Conservation (phyloP, 257 asterid genomes). For the Jacaranda copaia region DNA sequence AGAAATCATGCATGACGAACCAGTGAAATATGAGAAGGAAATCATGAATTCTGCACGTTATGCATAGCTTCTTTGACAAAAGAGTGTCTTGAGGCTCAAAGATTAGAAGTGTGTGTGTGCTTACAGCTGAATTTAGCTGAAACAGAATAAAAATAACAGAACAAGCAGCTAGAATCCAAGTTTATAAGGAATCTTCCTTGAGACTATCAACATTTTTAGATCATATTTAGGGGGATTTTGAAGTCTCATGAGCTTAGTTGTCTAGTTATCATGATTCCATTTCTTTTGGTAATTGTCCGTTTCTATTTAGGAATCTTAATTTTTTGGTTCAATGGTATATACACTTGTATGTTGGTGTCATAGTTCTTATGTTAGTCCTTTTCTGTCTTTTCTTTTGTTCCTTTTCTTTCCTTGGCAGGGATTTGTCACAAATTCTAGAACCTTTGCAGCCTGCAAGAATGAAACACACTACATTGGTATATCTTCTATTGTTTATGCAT, state of each 20-base stretch:
- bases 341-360: neutral
- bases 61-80: neutral
- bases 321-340: neutral
- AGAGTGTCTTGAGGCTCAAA: neutral
- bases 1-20: no score
- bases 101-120: neutral
- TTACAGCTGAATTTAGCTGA: neutral
- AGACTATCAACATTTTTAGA: neutral
- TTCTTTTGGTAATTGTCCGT: neutral
- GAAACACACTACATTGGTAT: slow-evolving; percentile 79
- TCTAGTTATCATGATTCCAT: neutral
- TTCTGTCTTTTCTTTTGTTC: slow-evolving; percentile 22
- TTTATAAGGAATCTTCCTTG: neutral
- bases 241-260: neutral
- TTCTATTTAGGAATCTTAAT: neutral
- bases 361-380: neutral
- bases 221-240: neutral
- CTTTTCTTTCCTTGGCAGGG: slow-evolving; percentile 53
- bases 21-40: neutral
- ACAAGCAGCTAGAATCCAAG: neutral
- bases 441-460: slow-evolving; percentile 54
- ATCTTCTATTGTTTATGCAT: slow-evolving; percentile 27
- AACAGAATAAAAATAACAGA: neutral
- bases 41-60: neutral
- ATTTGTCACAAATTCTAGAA: slow-evolving; percentile 44